Percentiles rank a stretch among this genome's conserved stretches.
Evolutionary conservation across 768 basidiomycete species (phyloP).

Genomic region (Russula olivacea): DNA sequence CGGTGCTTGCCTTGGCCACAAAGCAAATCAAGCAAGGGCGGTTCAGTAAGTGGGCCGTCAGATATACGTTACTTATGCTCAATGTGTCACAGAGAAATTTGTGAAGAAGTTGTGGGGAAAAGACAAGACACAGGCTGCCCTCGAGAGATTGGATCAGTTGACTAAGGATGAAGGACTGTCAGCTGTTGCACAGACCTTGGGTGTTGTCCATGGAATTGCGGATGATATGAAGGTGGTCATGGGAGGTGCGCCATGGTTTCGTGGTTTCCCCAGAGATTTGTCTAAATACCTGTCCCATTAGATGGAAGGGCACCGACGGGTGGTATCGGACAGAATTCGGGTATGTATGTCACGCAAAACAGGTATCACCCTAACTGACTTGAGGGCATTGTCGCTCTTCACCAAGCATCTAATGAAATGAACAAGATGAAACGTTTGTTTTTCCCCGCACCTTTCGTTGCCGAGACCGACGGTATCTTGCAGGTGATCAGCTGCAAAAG

Average conservation of each 20-base stretch:
- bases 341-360: neutral
- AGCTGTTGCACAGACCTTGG: neutral
- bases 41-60: neutral
- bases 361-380: neutral
- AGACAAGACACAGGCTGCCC: neutral
- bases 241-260: too few relatives aligned
- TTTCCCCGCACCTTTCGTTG: neutral
- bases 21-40: neutral
- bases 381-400: neutral
- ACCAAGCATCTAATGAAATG: neutral
- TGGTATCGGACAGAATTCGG: neutral
- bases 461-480: neutral
- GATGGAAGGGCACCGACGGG: too few relatives aligned
- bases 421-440: conserved; percentile 3
- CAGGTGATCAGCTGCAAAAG: neutral
- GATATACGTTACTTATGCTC: too few relatives aligned
- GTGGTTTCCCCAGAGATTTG: too few relatives aligned
- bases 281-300: too few relatives aligned
- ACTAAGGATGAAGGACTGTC: neutral
- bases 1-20: neutral
- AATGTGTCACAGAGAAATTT: neutral
- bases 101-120: neutral
- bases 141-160: neutral
- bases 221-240: too few relatives aligned
- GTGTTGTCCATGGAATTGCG: neutral